Base-by-base conservation (phyloP, 345 rosid species). In the Hibiscus tridactylites region DNA sequence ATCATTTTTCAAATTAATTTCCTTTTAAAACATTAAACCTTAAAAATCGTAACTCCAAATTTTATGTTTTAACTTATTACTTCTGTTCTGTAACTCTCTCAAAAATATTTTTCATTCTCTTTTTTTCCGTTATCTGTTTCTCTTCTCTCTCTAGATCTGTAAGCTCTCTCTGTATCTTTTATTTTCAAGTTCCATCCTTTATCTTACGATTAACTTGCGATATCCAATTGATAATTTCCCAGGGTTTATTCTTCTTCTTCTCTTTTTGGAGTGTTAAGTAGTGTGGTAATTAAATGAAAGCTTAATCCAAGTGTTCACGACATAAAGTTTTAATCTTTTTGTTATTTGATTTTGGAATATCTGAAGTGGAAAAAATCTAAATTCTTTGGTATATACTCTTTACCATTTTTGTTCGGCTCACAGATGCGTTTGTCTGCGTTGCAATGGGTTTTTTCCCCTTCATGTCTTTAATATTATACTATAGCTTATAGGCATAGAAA, bases 91-190 rank as follows among this genome's bases (percentile, higher is more conserved):
- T 9, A 33, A 69, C 65, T 6, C 61, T 70, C 26, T 52, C 50
- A 67, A 17, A 3, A 24, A 2, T 31, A 31, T 31, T 24, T 37
- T 54, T 59, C 19, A 6, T 12, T n/a, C 33, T n/a, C 33, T 35
- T 11, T 39, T 39, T 44, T 52, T 35, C 28, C 3, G 19, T 26
- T 49, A 17, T 3, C 73, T 50, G 12, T 65, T 31, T 62, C 54
- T 70, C 42, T 39, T 16, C 46, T 72, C 61, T 71, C 76, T 68
- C 29, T 68, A 69, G 84, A 83, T 84, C 84, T 69, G 90, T 84
- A 79, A 79, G 87, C 70, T 63, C 50, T 65, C 61, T 50, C 59
- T 17, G 10, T 37, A 0, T 62, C 47, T n/a, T 46, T 37, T 5
- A 4, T 47, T 71, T 28, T 7, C 19, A 0, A 0, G 68, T 65